Percentiles rank a stretch among this genome's conserved stretches.
phyloP scores from a whole-genome alignment of 148 eudicot genomes.

The Cornus kousa region DNA sequence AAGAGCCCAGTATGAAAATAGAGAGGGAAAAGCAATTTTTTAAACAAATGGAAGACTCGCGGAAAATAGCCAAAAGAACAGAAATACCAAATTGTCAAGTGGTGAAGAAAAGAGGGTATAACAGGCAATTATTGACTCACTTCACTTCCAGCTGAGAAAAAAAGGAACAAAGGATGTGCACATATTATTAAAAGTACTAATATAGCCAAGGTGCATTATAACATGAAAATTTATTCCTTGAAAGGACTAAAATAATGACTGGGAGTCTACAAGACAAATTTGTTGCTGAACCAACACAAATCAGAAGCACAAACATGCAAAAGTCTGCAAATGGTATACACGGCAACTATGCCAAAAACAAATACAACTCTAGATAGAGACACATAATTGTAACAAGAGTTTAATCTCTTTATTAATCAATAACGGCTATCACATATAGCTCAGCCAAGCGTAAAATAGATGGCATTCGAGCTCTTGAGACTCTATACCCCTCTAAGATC shows the following conservation, averaged over 20 bases:
- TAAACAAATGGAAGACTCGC: too few species aligned
- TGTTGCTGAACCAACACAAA: background rate
- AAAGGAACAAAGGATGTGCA: background rate
- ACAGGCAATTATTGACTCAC: too few species aligned
- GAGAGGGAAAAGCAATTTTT: too few species aligned
- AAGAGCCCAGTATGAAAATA: too few species aligned
- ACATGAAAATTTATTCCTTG: background rate
- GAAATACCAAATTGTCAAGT: too few species aligned
- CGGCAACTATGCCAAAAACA: background rate
- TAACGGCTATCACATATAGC: constrained; percentile 25
- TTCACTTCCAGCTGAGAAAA: too few species aligned
- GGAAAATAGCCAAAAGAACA: too few species aligned
- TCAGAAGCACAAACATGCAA: background rate
- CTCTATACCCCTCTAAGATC: constrained; percentile 4
- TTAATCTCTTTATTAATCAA: constrained; percentile 24
- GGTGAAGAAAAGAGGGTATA: too few species aligned
- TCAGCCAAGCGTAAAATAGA: constrained; percentile 33
- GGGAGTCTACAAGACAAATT: background rate
- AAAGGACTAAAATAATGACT: background rate
- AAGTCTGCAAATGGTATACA: constrained; percentile 9
- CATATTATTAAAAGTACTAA: background rate
- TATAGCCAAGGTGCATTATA: background rate
- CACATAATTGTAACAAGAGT: constrained; percentile 8
- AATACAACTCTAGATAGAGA: constrained; percentile 5
- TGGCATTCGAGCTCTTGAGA: constrained; percentile 17